Base-by-base conservation (phyloP, 768 basidiomycete species). In the Phlebiopsis flavidoalba region DNA sequence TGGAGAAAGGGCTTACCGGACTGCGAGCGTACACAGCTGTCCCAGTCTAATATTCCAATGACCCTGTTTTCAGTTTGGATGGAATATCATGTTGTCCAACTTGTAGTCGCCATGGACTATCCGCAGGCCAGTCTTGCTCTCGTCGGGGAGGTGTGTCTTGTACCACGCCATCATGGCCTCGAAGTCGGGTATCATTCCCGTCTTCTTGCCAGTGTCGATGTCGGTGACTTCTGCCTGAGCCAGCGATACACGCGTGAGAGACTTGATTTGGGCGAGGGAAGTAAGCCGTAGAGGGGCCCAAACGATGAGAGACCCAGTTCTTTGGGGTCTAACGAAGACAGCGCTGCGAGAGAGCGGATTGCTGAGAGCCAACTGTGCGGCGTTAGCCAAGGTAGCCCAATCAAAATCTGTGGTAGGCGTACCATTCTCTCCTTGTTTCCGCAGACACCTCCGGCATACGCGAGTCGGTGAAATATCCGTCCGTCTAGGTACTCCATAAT, bases 31-130 rank as follows among this genome's bases (percentile, higher is more conserved):
- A 69, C 93, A 97, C 26, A 99, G 76, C 70, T 99, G n/a, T n/a
- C 96, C 96, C 96, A 99, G 69, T 99, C 96, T 53, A 99, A 74
- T 43, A 99, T 93, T 5, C 93, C 97, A 63, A 98, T 94, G 3
- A 98, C 95, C 46, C 83, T 79, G 62, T 95, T 93, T 73, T 98
- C 88, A 0, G 87, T 92, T n/a, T 0, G 90, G 88, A 66, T 98
- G 95, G 74, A 97, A 98, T 64, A 98, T 82, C 64, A 99, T 72
- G 72, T 99, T 99, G 74, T 99, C 96, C n/a, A 96, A 78, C 72
- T 99, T 99, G 72, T 92, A 98, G 73, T 99, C 96, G 26, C 96
- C 96, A 70, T 98, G 96, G 5, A 98, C 94, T 64, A 99, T 86
- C n/a, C 91, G 85, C 57, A 83, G 76, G 0, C 91, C 92, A 0